Evolutionary conservation across 176 grass and related monocot genomes (phyloP).

Genomic region (Phoenix dactylifera): DNA sequence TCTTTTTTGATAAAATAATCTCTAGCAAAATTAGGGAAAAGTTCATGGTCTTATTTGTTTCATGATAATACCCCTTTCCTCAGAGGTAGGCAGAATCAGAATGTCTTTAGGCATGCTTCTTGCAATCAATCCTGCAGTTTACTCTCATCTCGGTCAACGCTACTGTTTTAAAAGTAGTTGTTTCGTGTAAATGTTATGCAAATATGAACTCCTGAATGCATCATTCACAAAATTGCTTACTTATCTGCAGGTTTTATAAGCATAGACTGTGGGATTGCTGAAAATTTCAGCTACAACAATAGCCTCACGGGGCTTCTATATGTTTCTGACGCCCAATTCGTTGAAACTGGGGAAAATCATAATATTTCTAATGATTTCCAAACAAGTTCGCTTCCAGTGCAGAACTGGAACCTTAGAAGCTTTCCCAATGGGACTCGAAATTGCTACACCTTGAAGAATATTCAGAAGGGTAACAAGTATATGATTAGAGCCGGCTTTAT

Average conservation of each 20-base stretch:
- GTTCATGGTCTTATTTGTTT: no score
- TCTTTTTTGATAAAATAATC: no score
- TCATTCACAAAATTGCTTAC: no score
- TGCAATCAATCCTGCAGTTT: no score
- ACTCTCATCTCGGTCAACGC: no score
- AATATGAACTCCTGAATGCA: no score
- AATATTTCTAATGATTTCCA: constrained; percentile 25
- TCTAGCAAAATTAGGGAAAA: no score
- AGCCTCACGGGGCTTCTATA: constrained; percentile 15
- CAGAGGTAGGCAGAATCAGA: no score
- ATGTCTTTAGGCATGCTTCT: no score
- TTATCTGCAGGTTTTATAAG: constrained; percentile 48
- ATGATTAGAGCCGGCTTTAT: constrained; percentile 35
- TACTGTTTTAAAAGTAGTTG: no score
- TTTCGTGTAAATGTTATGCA: no score
- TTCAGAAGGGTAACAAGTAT: constrained; percentile 36
- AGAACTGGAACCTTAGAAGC: constrained; percentile 16
- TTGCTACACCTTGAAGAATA: constrained; percentile 44
- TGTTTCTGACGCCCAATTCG: constrained; percentile 43
- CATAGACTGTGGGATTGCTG: constrained; percentile 44
- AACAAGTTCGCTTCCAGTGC: not conserved
- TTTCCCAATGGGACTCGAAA: constrained; percentile 32
- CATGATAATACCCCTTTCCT: no score
- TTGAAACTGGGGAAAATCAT: constrained; percentile 32
- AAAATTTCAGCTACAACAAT: constrained; percentile 20